phyloP scores from a whole-genome alignment of 148 eudicot genomes.

The Cornus suecica region DNA sequence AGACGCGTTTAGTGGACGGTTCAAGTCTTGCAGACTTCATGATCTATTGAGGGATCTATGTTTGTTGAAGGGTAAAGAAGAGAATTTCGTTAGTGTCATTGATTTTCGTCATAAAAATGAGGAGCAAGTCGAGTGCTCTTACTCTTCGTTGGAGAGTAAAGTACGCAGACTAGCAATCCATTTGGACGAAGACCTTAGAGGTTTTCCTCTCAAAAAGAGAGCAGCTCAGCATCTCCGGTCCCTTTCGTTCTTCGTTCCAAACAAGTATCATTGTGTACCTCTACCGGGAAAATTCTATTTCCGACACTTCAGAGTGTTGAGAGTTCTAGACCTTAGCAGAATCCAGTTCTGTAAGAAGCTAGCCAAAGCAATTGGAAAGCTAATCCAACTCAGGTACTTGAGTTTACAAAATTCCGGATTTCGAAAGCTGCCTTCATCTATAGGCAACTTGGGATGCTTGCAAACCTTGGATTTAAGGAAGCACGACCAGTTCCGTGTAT shows the following conservation, averaged over 20 bases:
- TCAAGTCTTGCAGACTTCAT: not conserved
- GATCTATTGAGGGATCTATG: slow-evolving; percentile 4
- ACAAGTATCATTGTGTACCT: not conserved
- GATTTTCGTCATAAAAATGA: not conserved
- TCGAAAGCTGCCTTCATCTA: not conserved
- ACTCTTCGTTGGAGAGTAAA: not conserved
- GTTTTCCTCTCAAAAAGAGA: too few species aligned
- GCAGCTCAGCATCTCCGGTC: not conserved
- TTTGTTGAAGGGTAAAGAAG: not conserved
- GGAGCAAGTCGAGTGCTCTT: too few species aligned
- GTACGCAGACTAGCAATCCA: not conserved
- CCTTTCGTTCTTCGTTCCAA: not conserved
- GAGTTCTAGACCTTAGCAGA: not conserved
- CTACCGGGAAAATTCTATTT: not conserved
- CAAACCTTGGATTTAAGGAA: slow-evolving; percentile 16
- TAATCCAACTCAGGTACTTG: slow-evolving; percentile 12
- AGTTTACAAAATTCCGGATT: slow-evolving; percentile 1
- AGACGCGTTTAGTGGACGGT: too few species aligned
- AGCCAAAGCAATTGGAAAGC: not conserved
- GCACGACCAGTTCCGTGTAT: not conserved
- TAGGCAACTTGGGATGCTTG: slow-evolving; percentile 12
- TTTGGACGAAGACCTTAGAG: not conserved
- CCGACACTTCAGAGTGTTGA: not conserved
- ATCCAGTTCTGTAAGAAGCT: not conserved
- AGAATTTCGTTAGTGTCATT: not conserved